Evolutionary conservation across 2,329 filamentous ascomycete species (phyloP).

Genomic region (Penicillium sclerotiorum): DNA sequence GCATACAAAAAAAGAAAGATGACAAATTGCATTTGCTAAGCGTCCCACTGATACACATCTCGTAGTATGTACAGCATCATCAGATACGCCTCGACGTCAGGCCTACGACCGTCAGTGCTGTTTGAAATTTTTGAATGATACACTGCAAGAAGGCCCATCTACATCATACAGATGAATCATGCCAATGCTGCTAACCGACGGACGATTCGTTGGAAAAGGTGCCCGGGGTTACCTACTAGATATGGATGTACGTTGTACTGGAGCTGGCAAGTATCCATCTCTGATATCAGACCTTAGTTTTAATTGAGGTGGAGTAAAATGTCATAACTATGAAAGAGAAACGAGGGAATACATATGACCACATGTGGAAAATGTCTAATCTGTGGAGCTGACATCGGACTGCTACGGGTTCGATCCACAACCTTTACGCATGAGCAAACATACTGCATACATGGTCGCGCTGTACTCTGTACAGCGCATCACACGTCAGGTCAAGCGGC

Average conservation of each 20-base stretch:
- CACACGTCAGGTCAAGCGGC: neutral
- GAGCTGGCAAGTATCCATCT: constrained; percentile 4
- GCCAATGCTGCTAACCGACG: no score
- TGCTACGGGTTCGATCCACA: neutral
- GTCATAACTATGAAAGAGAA: constrained; percentile 10
- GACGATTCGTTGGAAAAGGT: no score
- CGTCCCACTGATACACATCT: no score
- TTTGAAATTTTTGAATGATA: neutral
- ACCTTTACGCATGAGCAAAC: neutral
- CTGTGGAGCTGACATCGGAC: neutral
- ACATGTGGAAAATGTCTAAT: neutral
- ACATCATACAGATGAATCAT: neutral
- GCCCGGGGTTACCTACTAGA: no score
- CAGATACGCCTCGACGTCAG: neutral
- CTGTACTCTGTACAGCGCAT: no score
- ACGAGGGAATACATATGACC: neutral
- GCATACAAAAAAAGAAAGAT: neutral
- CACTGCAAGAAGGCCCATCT: neutral
- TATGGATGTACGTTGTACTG: neutral
- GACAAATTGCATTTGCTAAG: no score
- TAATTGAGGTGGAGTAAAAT: no score
- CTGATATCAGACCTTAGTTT: constrained; percentile 19
- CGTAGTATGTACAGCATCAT: neutral
- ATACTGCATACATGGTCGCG: no score
- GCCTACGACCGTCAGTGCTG: neutral